Evolutionary conservation across 148 eudicot genomes (phyloP).

Genomic region (Fagopyrum tataricum): DNA sequence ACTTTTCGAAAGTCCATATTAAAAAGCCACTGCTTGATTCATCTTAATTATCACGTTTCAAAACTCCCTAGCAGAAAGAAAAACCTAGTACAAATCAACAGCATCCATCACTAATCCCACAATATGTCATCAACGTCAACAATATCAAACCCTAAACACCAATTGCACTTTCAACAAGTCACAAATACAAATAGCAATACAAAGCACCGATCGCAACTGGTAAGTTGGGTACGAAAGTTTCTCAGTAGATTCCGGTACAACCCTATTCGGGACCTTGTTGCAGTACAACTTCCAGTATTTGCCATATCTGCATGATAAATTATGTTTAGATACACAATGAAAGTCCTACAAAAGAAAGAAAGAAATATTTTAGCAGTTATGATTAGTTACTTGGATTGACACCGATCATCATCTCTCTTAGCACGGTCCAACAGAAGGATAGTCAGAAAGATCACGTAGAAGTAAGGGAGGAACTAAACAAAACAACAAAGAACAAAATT

Average conservation of each 20-base stretch:
- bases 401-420: constrained; percentile 87
- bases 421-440: constrained; percentile 89
- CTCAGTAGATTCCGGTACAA: constrained; percentile 76
- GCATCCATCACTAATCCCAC: not conserved
- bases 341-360: not conserved
- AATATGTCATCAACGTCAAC: not conserved
- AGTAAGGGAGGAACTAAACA: constrained; percentile 87
- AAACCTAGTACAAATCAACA: not conserved
- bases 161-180: not conserved
- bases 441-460: constrained; percentile 77
- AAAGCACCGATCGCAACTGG: not conserved
- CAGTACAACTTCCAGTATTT: constrained; percentile 95
- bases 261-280: constrained; percentile 71
- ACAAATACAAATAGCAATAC: not conserved
- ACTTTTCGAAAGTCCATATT: too few relatives aligned
- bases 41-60: too few relatives aligned
- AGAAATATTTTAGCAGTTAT: not conserved
- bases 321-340: not conserved
- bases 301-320: constrained; percentile 61
- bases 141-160: not conserved
- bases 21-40: too few relatives aligned
- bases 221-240: not conserved
- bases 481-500: constrained; percentile 10
- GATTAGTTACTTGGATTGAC: constrained; percentile 76
- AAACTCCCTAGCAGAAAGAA: not conserved